Evolutionary conservation across 306 rosid species (phyloP).

Genomic region (Alnus glutinosa): DNA sequence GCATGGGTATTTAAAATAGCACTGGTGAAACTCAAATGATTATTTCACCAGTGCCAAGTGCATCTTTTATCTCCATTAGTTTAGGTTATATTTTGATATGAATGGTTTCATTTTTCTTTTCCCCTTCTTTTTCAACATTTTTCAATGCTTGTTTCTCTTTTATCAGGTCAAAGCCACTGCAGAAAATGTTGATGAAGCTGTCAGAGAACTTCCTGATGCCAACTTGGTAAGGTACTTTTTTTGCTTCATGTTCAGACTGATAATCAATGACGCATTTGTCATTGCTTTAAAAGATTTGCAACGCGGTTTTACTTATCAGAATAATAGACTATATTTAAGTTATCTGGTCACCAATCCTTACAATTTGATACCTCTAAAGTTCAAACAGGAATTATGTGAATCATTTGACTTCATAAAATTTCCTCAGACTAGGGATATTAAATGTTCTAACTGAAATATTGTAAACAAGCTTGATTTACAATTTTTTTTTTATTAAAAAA

Average conservation of each 20-base stretch:
- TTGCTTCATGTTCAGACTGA: slow-evolving; percentile 33
- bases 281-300: slow-evolving; percentile 7
- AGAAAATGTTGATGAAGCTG: slow-evolving; percentile 84
- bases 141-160: slow-evolving; percentile 15
- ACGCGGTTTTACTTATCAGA: background rate
- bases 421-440: background rate
- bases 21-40: background rate
- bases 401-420: background rate
- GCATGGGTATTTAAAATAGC: background rate
- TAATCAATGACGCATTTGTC: slow-evolving; percentile 5
- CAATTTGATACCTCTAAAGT: background rate
- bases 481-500: background rate
- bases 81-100: background rate
- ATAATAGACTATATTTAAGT: background rate
- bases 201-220: slow-evolving; percentile 98
- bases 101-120: background rate
- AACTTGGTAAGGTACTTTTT: slow-evolving; percentile 89
- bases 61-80: background rate
- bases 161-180: slow-evolving; percentile 89
- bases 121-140: background rate
- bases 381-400: background rate
- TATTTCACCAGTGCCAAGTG: background rate
- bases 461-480: background rate
- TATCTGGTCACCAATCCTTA: background rate
- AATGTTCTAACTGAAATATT: background rate